Conservation (phyloP, 2,329 filamentous ascomycete species). For the Fusarium bulbicola region DNA sequence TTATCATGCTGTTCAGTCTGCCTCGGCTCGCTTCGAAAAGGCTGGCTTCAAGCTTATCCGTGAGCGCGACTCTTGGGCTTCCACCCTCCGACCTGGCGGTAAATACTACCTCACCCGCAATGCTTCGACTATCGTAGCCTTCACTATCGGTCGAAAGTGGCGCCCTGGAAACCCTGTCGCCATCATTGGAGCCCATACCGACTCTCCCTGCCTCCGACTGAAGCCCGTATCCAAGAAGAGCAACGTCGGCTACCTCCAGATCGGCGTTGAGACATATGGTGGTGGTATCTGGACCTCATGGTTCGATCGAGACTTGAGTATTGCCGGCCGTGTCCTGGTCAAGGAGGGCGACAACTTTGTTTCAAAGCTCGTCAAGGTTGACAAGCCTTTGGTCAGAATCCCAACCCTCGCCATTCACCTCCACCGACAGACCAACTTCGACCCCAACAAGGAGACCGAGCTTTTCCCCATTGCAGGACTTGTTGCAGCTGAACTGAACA, state of each 20-base stretch:
- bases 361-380: conserved; percentile 88
- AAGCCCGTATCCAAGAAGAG: conserved; percentile 95
- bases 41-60: conserved; percentile 89
- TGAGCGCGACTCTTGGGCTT: conserved; percentile 90
- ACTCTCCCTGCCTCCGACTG: conserved; percentile 89
- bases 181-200: conserved; percentile 96
- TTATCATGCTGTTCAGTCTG: conserved; percentile 89
- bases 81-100: conserved; percentile 81
- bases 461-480: conserved; percentile 93
- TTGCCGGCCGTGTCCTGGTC: conserved; percentile 89
- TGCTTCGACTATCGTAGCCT: conserved; percentile 89
- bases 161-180: conserved; percentile 88
- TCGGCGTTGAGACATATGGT: conserved; percentile 96
- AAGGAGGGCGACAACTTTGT: conserved; percentile 76
- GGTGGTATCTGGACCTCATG: conserved; percentile 98
- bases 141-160: conserved; percentile 91
- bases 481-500: conserved; percentile 87
- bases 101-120: conserved; percentile 98
- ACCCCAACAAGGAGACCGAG: conserved; percentile 97
- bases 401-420: conserved; percentile 95
- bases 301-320: conserved; percentile 94
- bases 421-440: conserved; percentile 83
- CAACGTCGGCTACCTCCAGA: conserved; percentile 87
- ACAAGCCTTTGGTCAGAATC: conserved; percentile 89
- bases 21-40: conserved; percentile 77